Conservation (phyloP, 768 basidiomycete genomes). For the Boletus fagicola region DNA sequence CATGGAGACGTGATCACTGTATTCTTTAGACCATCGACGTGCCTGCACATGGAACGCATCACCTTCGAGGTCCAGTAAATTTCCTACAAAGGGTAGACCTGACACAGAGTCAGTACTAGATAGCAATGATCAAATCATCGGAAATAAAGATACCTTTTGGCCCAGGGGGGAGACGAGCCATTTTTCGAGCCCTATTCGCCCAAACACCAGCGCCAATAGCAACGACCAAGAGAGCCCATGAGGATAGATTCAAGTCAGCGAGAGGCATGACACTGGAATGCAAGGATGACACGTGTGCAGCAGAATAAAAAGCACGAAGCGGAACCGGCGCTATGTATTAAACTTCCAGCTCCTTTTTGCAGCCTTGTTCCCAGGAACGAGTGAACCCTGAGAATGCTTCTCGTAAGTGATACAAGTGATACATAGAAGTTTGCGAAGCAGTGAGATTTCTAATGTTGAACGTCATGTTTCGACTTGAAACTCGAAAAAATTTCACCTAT, state of each 20-base stretch:
- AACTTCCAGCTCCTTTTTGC: background rate
- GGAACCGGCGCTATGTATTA: background rate
- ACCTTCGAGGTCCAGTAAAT: constrained; percentile 1
- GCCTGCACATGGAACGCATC: constrained; percentile 1
- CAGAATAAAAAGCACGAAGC: background rate
- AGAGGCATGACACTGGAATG: background rate
- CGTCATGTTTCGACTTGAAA: too few relatives aligned
- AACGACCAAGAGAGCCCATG: background rate
- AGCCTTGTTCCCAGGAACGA: background rate
- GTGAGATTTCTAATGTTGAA: background rate
- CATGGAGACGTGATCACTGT: background rate
- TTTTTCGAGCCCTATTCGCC: background rate
- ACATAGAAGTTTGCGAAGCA: background rate
- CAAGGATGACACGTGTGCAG: background rate
- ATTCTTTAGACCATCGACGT: background rate
- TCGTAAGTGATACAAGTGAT: background rate
- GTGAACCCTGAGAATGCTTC: background rate
- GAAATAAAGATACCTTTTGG: background rate
- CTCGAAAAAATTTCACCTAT: background rate
- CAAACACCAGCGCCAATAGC: background rate
- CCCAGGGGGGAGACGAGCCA: constrained; percentile 2
- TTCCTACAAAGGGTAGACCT: constrained; percentile 2
- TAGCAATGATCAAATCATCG: too few relatives aligned
- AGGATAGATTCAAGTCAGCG: background rate
- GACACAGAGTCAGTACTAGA: background rate